Percentiles rank a stretch among this genome's conserved stretches.
Evolutionary conservation across 352 stramenopile species (phyloP).

Genomic region (Thalassiosira livingstoniorum): DNA sequence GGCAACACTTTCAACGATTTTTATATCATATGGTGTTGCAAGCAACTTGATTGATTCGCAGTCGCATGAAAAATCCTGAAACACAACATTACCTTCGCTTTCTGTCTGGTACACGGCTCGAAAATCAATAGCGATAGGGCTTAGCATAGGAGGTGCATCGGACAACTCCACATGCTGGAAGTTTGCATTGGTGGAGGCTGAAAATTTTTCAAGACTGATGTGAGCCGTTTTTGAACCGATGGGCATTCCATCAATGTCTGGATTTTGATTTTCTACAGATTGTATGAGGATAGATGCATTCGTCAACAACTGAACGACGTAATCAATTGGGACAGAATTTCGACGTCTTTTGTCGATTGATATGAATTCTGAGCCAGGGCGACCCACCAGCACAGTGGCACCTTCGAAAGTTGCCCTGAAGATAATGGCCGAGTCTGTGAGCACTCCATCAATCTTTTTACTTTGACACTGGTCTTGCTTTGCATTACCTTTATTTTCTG

Average conservation of each 20-base stretch:
- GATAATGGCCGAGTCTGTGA: slow-evolving; percentile 78
- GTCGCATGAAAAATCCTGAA: slow-evolving; percentile 79
- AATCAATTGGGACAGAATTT: slow-evolving; percentile 49
- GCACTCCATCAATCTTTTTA: neutral
- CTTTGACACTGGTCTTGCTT: too few species aligned
- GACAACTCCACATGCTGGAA: slow-evolving; percentile 54
- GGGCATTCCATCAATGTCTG: too few species aligned
- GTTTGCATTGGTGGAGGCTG: slow-evolving; percentile 64
- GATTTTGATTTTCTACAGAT: slow-evolving; percentile 80
- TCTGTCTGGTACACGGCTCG: slow-evolving; percentile 74
- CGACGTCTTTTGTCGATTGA: slow-evolving; percentile 26
- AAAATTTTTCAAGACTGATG: slow-evolving; percentile 76
- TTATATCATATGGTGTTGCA: slow-evolving; percentile 74
- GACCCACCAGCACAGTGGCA: slow-evolving; percentile 70
- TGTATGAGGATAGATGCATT: slow-evolving; percentile 82
- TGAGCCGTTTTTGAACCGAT: slow-evolving; percentile 77
- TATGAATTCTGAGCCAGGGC: slow-evolving; percentile 61
- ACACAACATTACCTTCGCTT: slow-evolving; percentile 67
- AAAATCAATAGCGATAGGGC: slow-evolving; percentile 68
- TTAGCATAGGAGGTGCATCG: slow-evolving; percentile 66
- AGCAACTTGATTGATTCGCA: slow-evolving; percentile 68
- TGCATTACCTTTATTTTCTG: neutral
- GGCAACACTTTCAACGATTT: slow-evolving; percentile 66
- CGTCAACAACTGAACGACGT: slow-evolving; percentile 81
- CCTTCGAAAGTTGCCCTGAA: slow-evolving; percentile 75